Evolutionary conservation across 495 filamentous ascomycete genomes (phyloP), one percentile per base, ranked within the genome.

Genomic region (Pseudevernia furfuracea): DNA sequence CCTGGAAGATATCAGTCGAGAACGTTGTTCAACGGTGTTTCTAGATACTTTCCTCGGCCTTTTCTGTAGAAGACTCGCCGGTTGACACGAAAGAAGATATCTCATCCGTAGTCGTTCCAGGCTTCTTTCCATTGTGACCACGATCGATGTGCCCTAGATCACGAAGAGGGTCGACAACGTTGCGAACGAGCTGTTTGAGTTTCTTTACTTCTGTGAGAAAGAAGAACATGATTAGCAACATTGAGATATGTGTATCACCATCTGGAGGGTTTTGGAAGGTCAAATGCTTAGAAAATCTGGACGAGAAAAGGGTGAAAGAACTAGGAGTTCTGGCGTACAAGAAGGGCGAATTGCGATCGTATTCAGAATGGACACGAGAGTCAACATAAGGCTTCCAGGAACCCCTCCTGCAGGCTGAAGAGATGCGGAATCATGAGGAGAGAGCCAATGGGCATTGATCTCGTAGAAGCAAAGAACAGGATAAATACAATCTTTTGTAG

Each of bases 151-250:
- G 94, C 2, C 94, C 94, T 63, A 97, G 74, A 72, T 90, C 81
- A 65, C 87, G 80, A 0, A 73, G 75, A 0, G 94, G 94, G 61
- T 92, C 84, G 66, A 97, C 86, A 44, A 90, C 79, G 79, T 97
- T 87, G 55, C 94, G 78, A 9, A 98, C 87, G n/a, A 85, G 80
- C 25, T 89, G 82, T 75, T 98, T 97, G n/a, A 97, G 84, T 63
- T 89, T 81, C 74, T 96, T 94, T 15, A 89, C 89, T 74, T 95
- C 90, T 87, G 58, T 15, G 58, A 30, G 25, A 46, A 34, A 70
- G 66, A 36, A 63, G 23, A 11, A 62, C 57, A 59, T 4, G 55
- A 17, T 52, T 58, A 59, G 48, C 38, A 32, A 11, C 17, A 19
- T 17, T 39, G 25, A 62, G 44, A 17, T 53, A 6, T 17, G 12